A percentile compares a stretch with the other conserved stretches of the same genome.
phyloP scores from a whole-genome alignment of 495 filamentous ascomycete species.

The Podospora appendiculata region DNA sequence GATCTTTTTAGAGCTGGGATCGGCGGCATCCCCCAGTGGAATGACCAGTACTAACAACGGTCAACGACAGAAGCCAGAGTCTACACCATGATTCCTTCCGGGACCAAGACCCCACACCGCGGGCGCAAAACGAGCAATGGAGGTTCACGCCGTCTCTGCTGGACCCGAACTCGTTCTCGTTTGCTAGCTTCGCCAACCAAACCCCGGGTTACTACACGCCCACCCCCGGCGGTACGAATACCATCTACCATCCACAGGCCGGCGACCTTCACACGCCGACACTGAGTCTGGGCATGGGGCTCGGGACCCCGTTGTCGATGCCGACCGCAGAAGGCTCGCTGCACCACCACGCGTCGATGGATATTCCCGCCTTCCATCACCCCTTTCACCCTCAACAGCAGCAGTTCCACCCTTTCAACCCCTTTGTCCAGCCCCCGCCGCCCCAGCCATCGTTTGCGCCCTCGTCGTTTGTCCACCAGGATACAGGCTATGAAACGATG shows the following conservation, averaged over 20 bases:
- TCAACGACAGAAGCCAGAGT: slow-evolving; percentile 24
- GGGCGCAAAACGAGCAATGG: slow-evolving; percentile 67
- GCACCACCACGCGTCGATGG: slow-evolving; percentile 54
- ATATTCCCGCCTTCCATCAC: slow-evolving; percentile 42
- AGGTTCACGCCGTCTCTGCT: slow-evolving; percentile 81
- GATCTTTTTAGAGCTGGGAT: not conserved
- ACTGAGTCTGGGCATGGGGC: slow-evolving; percentile 48
- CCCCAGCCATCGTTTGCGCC: slow-evolving; percentile 64
- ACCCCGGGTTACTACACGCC: slow-evolving; percentile 81
- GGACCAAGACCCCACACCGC: slow-evolving; percentile 73
- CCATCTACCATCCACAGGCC: slow-evolving; percentile 72
- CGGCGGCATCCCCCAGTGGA: not conserved
- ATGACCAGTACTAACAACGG: not conserved
- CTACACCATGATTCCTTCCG: slow-evolving; percentile 49
- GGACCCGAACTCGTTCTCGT: slow-evolving; percentile 76
- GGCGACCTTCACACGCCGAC: slow-evolving; percentile 88
- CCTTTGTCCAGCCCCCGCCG: slow-evolving; percentile 55
- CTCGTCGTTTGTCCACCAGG: slow-evolving; percentile 68
- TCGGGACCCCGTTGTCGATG: slow-evolving; percentile 81
- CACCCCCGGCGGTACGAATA: slow-evolving; percentile 76
- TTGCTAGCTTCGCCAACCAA: slow-evolving; percentile 69
- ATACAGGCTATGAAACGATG: slow-evolving; percentile 70
- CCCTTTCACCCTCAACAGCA: slow-evolving; percentile 47
- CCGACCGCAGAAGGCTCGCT: slow-evolving; percentile 55
- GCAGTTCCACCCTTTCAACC: slow-evolving; percentile 65